Conservation (phyloP, 2,329 filamentous ascomycete species). For the Dactylellina parvicollis region DNA sequence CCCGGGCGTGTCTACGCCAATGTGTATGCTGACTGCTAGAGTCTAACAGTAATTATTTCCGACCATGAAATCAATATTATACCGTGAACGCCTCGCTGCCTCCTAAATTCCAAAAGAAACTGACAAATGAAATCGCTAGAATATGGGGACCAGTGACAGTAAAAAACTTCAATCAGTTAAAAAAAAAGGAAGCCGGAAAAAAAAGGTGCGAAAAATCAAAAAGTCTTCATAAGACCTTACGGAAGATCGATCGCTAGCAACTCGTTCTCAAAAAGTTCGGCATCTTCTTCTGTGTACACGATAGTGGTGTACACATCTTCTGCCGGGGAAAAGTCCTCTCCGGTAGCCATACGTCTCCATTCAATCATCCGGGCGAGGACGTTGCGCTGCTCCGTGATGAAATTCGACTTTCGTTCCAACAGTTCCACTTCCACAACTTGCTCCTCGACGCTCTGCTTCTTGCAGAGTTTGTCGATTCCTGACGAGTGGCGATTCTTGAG, state of each 20-base stretch:
- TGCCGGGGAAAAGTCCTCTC: conserved; percentile 12
- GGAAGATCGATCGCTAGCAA: conserved; percentile 28
- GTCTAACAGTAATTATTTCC: background rate
- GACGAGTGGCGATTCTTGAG: conserved; percentile 28
- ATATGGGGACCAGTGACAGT: background rate
- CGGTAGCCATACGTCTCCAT: conserved; percentile 31
- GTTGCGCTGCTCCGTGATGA: conserved; percentile 41
- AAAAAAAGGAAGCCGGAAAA: background rate
- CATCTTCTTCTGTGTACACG: conserved; percentile 35
- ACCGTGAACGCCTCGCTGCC: background rate
- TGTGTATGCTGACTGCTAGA: background rate
- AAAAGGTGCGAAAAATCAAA: background rate
- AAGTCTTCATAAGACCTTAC: background rate
- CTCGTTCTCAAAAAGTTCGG: conserved; percentile 22
- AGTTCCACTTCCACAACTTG: conserved; percentile 39
- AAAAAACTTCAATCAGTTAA: background rate
- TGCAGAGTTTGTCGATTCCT: conserved; percentile 20
- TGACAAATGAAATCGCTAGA: conserved; percentile 12
- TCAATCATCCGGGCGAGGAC: conserved; percentile 48
- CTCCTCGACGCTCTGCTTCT: conserved; percentile 26
- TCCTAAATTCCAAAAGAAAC: background rate
- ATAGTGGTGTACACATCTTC: conserved; percentile 33
- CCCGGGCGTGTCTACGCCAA: background rate
- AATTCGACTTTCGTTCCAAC: conserved; percentile 24
- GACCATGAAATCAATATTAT: background rate